A percentile compares a stretch with the other conserved stretches of the same genome.
These are phyloP conservation scores for Fusarium decemcellulare DNA, from an alignment of 2,329 filamentous ascomycete species.

Conservation along the genomic window DNA sequence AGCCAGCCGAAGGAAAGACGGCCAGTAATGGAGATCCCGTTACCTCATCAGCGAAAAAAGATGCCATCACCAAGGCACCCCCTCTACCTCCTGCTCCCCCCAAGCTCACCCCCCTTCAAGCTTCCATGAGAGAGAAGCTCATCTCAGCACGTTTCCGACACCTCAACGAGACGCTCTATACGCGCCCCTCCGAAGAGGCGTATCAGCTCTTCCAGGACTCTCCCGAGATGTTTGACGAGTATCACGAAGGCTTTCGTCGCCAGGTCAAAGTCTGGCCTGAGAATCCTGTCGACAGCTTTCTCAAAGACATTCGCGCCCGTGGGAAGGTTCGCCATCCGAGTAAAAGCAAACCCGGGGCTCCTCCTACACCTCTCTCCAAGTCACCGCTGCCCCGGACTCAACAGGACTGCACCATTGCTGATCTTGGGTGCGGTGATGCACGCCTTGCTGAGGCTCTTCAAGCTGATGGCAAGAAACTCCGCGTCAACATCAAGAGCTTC, in stretches of 20 bases:
- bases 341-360: slow-evolving; percentile 49
- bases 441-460: slow-evolving; percentile 80
- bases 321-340: slow-evolving; percentile 64
- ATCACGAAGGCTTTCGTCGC: slow-evolving; percentile 95
- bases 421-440: slow-evolving; percentile 95
- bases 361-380: slow-evolving; percentile 45
- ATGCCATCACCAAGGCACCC: slow-evolving; percentile 39
- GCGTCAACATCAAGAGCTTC: slow-evolving; percentile 84
- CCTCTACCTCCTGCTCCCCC: slow-evolving; percentile 58
- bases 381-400: slow-evolving; percentile 79
- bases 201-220: slow-evolving; percentile 85
- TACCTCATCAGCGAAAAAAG: slow-evolving; percentile 36
- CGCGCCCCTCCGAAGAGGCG: slow-evolving; percentile 87
- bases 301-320: slow-evolving; percentile 78
- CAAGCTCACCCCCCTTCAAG: slow-evolving; percentile 92
- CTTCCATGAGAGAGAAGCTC: slow-evolving; percentile 94
- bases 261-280: slow-evolving; percentile 97
- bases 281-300: slow-evolving; percentile 93
- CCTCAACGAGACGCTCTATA: slow-evolving; percentile 97
- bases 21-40: slow-evolving; percentile 25
- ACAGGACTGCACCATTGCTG: slow-evolving; percentile 84
- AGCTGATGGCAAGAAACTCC: slow-evolving; percentile 74
- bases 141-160: slow-evolving; percentile 96
- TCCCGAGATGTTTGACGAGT: slow-evolving; percentile 95
- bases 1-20: slow-evolving; percentile 35